Conservation (phyloP, 2,329 filamentous ascomycete species). For the Penicillium decumbens region DNA sequence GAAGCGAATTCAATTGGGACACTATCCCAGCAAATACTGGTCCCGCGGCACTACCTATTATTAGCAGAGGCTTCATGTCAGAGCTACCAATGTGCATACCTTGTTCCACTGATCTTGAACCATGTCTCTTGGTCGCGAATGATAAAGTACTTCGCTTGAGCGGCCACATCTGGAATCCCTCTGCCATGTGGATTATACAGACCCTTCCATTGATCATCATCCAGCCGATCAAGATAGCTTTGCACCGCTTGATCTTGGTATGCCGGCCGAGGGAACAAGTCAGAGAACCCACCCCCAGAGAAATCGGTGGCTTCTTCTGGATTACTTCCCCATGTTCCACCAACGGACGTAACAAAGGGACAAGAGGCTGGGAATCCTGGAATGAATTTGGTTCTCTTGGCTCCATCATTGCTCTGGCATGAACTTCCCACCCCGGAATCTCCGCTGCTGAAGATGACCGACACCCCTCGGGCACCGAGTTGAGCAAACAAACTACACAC, state of each 20-base stretch:
- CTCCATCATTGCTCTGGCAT: constrained; percentile 54
- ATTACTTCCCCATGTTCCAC: constrained; percentile 51
- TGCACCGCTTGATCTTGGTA: constrained; percentile 47
- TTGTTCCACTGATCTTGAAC: constrained; percentile 46
- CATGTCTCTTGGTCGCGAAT: constrained; percentile 39
- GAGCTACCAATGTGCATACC: constrained; percentile 20
- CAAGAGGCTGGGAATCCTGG: constrained; percentile 55
- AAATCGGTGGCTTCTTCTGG: constrained; percentile 55
- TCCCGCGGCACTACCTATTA: constrained; percentile 48
- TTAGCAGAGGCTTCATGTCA: constrained; percentile 8
- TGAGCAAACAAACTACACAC: constrained; percentile 61
- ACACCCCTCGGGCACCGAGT: constrained; percentile 62
- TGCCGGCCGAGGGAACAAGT: constrained; percentile 45
- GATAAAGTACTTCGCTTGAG: constrained; percentile 48
- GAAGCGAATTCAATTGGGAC: constrained; percentile 60
- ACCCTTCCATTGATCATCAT: constrained; percentile 39
- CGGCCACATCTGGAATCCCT: constrained; percentile 59
- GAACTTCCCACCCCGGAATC: constrained; percentile 57
- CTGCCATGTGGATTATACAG: constrained; percentile 52
- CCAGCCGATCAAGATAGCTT: constrained; percentile 42
- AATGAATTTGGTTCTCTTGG: constrained; percentile 49
- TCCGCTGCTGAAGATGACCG: constrained; percentile 61
- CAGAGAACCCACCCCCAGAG: constrained; percentile 49
- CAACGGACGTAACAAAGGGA: constrained; percentile 61
- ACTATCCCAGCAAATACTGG: constrained; percentile 62